Evolutionary conservation across 1,284 basidiomycete species (phyloP).

Genomic region (Agroathelia rolfsii): DNA sequence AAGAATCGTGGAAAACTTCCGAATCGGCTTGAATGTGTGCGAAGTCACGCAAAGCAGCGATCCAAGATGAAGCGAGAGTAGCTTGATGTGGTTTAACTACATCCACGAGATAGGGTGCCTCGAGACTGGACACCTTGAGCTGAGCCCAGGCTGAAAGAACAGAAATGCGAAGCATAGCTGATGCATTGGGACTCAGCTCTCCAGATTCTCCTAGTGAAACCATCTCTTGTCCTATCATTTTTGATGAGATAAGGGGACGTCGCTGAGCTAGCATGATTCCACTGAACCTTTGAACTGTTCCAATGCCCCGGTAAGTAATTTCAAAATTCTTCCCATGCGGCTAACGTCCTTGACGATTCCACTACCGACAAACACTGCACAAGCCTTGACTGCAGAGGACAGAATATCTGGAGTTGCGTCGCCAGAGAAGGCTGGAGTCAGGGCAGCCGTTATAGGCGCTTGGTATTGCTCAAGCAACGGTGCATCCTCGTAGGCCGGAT

Average conservation of each 20-base stretch:
- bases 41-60: constrained; percentile 84
- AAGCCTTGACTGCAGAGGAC: constrained; percentile 86
- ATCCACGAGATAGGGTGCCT: constrained; percentile 70
- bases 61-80: constrained; percentile 78
- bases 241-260: constrained; percentile 1
- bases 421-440: constrained; percentile 93
- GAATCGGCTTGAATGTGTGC: constrained; percentile 85
- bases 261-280: constrained; percentile 7
- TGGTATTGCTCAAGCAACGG: constrained; percentile 96
- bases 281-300: constrained; percentile 75
- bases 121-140: constrained; percentile 70
- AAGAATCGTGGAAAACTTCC: constrained; percentile 67
- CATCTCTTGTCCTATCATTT: constrained; percentile 43
- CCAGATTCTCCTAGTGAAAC: constrained; percentile 81
- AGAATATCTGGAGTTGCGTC: constrained; percentile 96
- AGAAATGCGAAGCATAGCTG: constrained; percentile 90
- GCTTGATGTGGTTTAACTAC: constrained; percentile 79
- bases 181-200: constrained; percentile 87
- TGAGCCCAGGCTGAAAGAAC: constrained; percentile 95
- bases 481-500: constrained; percentile 88
- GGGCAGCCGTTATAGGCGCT: constrained; percentile 93
- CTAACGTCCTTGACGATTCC: constrained; percentile 89
- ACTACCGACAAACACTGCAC: constrained; percentile 91
- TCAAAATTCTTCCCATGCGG: constrained; percentile 91
- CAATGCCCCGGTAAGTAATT: constrained; percentile 80